phyloP scores from a whole-genome alignment of 2,329 filamentous ascomycete genomes.

The Colletotrichum liriopes region DNA sequence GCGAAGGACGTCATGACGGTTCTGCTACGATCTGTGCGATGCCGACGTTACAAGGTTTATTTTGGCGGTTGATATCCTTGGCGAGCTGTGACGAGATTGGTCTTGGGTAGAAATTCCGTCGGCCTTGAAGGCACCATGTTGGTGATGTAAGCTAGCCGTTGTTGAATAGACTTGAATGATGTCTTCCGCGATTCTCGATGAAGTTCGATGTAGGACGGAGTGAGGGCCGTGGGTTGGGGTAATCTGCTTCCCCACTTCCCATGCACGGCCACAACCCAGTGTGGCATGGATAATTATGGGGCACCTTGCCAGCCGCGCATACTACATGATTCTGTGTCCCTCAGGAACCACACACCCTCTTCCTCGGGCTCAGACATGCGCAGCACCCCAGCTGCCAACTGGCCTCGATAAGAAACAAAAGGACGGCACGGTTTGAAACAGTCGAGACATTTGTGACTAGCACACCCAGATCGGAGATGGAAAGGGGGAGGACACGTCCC shows the following conservation, averaged over 20 bases:
- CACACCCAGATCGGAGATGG: not conserved
- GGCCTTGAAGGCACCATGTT: not conserved
- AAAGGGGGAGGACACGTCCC: no score
- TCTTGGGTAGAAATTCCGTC: not conserved
- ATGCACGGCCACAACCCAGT: not conserved
- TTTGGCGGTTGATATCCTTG: not conserved
- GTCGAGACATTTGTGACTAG: not conserved
- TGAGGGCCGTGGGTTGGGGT: not conserved
- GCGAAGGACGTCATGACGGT: no score
- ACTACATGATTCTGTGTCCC: no score
- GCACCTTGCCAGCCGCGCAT: not conserved
- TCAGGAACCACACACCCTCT: not conserved
- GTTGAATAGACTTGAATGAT: not conserved
- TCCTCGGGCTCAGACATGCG: conserved; percentile 3
- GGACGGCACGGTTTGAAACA: conserved; percentile 6
- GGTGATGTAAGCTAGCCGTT: not conserved
- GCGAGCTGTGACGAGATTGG: not conserved
- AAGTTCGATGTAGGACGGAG: not conserved
- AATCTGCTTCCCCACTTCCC: not conserved
- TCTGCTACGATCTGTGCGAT: no score
- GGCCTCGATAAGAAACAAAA: not conserved
- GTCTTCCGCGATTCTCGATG: not conserved
- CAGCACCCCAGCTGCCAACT: not conserved
- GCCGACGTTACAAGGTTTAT: not conserved
- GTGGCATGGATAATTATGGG: not conserved